A percentile compares a stretch with the other conserved stretches of the same genome.
Conservation (phyloP, 805 yeast genomes). For the Wickerhamomyces chaumierensis region DNA sequence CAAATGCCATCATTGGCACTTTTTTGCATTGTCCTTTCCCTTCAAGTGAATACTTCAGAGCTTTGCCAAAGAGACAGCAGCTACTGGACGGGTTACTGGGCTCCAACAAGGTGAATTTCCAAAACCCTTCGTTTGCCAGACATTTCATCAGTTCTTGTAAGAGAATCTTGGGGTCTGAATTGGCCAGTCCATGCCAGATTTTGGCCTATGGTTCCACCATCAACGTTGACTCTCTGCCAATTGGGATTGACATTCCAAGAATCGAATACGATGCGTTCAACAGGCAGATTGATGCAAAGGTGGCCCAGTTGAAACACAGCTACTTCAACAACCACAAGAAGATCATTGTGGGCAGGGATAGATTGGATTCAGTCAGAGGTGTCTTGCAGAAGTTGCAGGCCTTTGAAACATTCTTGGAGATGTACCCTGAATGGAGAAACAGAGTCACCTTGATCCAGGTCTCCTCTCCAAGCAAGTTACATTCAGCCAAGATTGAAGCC, state of each 20-base stretch:
- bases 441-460: conserved; percentile 87
- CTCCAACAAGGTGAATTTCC: conserved; percentile 78
- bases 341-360: conserved; percentile 87
- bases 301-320: conserved; percentile 48
- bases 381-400: conserved; percentile 90
- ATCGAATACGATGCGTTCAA: conserved; percentile 50
- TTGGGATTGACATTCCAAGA: conserved; percentile 74
- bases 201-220: conserved; percentile 70
- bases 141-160: conserved; percentile 89
- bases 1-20: conserved; percentile 81
- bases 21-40: conserved; percentile 96
- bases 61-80: conserved; percentile 72
- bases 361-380: conserved; percentile 86
- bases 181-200: conserved; percentile 35
- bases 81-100: conserved; percentile 88
- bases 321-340: conserved; percentile 43
- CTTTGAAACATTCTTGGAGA: conserved; percentile 73
- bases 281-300: conserved; percentile 44
- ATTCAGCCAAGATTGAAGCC: conserved; percentile 54
- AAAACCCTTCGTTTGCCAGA: conserved; percentile 73
- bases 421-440: conserved; percentile 88
- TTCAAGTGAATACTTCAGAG: conserved; percentile 85
- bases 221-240: conserved; percentile 66
- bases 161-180: conserved; percentile 64
- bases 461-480: conserved; percentile 51